Evolutionary conservation across 2,329 filamentous ascomycete species (phyloP), one percentile per base, ranked within the genome.

Genomic region (Botrytis elliptica): DNA sequence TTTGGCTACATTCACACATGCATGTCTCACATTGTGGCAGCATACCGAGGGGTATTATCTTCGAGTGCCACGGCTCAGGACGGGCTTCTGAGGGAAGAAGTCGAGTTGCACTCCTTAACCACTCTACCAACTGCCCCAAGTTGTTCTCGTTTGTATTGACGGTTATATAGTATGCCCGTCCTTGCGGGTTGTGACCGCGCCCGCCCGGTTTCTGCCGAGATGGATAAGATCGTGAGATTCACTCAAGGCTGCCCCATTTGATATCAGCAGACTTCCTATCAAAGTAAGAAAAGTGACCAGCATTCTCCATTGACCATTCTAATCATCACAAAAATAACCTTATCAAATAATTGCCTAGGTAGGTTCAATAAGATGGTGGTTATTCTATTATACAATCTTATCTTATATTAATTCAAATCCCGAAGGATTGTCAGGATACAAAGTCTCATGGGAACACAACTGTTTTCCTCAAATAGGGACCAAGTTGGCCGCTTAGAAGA

Each of bases 11-110:
- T 57, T 40, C 65, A 40, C 14, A 57, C 36, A 57, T 29, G n/a
- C 25, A 55, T 40, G 55, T 40, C 65, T 67, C 44, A 55, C 33
- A 38, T 55, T 68, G 49, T 55, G 36, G 65, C 46, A 68, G 65
- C 46, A 68, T 55, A 55, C 36, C 65, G 36, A 29, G 25, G 25
- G 36, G 46, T 40, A 29, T 68, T 42, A 33, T 42, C 16, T 33
- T 42, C 18, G n/a, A 40, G 49, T 42, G 49, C 65, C 49, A 68
- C 46, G 9, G 36, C 49, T 29, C 25, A 1, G 36, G 49, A 25
- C 18, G 65, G 49, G 49, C 36, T 22, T 57, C 66, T 33, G 25
- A 57, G 49, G 25, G 49, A 55, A 57, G 49, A 42, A 55, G 33
- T 40, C 29, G 29, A 36, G 6, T 49, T 66, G 63, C 42, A 46